A percentile compares a stretch with the other conserved stretches of the same genome.
Evolutionary conservation across 768 basidiomycete genomes (phyloP).

Genomic region (Mycena maculata): DNA sequence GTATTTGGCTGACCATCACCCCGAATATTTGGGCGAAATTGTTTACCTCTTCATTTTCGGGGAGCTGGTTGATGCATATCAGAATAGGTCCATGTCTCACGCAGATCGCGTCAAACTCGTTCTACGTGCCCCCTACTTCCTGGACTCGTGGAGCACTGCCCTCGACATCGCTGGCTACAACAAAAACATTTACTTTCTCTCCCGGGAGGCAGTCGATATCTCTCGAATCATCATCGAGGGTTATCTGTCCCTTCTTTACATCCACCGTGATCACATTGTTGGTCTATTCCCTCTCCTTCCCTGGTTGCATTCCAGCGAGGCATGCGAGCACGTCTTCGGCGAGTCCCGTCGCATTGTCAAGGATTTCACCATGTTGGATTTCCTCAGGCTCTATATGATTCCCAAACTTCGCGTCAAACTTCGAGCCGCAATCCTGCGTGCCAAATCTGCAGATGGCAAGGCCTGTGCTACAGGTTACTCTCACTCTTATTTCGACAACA

Average conservation of each 20-base stretch:
- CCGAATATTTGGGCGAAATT: conserved; percentile 41
- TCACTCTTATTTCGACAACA: conserved; percentile 43
- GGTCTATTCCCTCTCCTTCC: conserved; percentile 45
- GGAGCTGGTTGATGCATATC: conserved; percentile 52
- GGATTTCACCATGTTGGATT: conserved; percentile 50
- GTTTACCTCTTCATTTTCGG: conserved; percentile 56
- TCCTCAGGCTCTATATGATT: conserved; percentile 40
- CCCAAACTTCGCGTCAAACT: conserved; percentile 44
- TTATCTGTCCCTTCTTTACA: conserved; percentile 42
- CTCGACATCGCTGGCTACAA: conserved; percentile 35
- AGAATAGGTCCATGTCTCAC: conserved; percentile 44
- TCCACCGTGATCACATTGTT: conserved; percentile 47
- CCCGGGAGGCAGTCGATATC: conserved; percentile 49
- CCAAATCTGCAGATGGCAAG: conserved; percentile 28
- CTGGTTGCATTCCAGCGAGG: conserved; percentile 48
- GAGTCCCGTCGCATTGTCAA: conserved; percentile 41
- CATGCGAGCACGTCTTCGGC: conserved; percentile 50
- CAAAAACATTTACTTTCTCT: conserved; percentile 42
- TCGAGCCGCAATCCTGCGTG: conserved; percentile 34
- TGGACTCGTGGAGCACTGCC: conserved; percentile 42
- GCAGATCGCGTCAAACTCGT: conserved; percentile 41
- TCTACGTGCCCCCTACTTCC: conserved; percentile 45
- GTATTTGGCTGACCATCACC: conserved; percentile 37
- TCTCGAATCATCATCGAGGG: conserved; percentile 43
- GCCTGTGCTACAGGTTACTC: conserved; percentile 37